Evolutionary conservation across 108 stramenopile genomes (phyloP), one percentile per base, ranked within the genome.

Genomic region (Nitzschia sp.): DNA sequence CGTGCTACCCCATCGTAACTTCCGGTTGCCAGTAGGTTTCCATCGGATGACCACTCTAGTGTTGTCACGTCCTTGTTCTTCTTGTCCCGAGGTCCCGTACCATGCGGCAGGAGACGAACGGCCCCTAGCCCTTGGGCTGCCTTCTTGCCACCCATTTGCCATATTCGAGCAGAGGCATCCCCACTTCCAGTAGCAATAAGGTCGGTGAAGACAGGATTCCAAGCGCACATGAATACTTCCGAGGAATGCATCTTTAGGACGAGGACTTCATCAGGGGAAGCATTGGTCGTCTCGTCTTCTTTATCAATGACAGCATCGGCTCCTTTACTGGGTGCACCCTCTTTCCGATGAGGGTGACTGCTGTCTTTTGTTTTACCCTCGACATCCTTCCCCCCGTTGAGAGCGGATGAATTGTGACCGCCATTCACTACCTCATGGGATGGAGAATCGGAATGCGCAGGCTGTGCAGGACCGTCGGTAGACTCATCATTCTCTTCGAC

Each of bases 51-150:
- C 97, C 97, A 97, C 76, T 96, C 94, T 51, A 97, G 66, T 7
- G 95, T 96, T 7, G 95, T 97, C 6, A 97, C 97, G 73, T 97
- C 97, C 69, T 95, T 95, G 73, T 95, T 95, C 85, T 95, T 95
- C 62, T 83, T 75, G 63, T 96, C 95, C 17, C 70, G 63, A 17
- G 86, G 80, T 38, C 88, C 78, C 15, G 70, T 68, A 0, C 91
- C 92, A 67, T 97, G 97, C 29, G 90, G 93, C 14, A 97, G 81
- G 44, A 95, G 63, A 51, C 83, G 79, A 26, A 91, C 89, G 34
- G 79, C 67, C n/a, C 76, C 76, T 54, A 79, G 75, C n/a, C 89
- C 87, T 42, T 69, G 75, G 20, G 70, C 71, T 24, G 91, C 90
- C 29, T 79, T 66, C 9, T 74, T 56, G 17, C 89, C 87, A 39